These are phyloP conservation scores for Penicillium expansum DNA, from an alignment of 2,329 filamentous ascomycete species.

Conservation along the genomic window DNA sequence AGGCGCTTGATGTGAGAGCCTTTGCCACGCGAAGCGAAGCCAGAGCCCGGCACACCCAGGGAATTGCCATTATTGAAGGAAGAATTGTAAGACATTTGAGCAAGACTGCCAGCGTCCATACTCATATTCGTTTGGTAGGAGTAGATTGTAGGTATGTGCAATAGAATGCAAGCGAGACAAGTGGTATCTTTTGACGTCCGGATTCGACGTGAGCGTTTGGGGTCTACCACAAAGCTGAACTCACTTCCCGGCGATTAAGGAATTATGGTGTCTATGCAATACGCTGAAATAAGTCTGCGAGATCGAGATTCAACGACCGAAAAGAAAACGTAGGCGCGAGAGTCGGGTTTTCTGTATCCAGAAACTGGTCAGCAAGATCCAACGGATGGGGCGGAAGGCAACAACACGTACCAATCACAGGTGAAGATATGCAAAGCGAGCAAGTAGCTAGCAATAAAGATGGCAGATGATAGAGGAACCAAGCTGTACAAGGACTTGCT, in stretches of 20 bases:
- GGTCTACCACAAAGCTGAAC: slow-evolving; percentile 30
- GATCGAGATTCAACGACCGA: slow-evolving; percentile 5
- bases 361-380: neutral
- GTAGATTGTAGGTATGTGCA: slow-evolving; percentile 33
- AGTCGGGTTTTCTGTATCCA: slow-evolving; percentile 13
- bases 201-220: slow-evolving; percentile 20
- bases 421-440: slow-evolving; percentile 22
- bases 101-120: slow-evolving; percentile 96
- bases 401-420: slow-evolving; percentile 19
- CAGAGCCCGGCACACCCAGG: slow-evolving; percentile 72
- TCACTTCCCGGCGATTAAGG: slow-evolving; percentile 28
- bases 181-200: slow-evolving; percentile 15
- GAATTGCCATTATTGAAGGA: slow-evolving; percentile 63
- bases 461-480: slow-evolving; percentile 14
- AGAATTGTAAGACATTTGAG: slow-evolving; percentile 96
- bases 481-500: slow-evolving; percentile 21
- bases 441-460: slow-evolving; percentile 22
- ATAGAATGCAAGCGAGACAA: slow-evolving; percentile 9
- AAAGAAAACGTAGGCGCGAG: slow-evolving; percentile 1
- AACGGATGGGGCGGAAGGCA: slow-evolving; percentile 4
- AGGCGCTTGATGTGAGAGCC: slow-evolving; percentile 87
- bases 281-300: slow-evolving; percentile 12
- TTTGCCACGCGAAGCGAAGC: slow-evolving; percentile 81
- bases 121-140: slow-evolving; percentile 34
- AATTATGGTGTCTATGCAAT: slow-evolving; percentile 30